Evolutionary conservation across 1,139 yeast species (phyloP).

Genomic region (Nadsonia starkeyi-henricii): DNA sequence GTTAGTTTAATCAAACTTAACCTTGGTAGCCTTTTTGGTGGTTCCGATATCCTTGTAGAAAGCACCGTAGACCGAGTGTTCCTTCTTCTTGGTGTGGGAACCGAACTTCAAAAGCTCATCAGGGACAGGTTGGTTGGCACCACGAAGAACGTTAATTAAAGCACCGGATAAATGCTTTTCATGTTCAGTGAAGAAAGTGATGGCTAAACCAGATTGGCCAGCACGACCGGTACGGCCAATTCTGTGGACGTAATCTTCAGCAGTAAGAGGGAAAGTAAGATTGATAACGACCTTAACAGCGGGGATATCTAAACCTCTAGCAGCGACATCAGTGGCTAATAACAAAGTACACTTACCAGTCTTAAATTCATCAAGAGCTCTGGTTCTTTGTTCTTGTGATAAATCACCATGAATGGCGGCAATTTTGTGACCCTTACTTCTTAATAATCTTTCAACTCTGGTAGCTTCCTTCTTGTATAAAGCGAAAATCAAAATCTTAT

Average conservation of each 20-base stretch:
- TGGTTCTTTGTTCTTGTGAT: conserved; percentile 82
- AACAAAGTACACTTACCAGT: conserved; percentile 60
- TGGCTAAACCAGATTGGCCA: conserved; percentile 88
- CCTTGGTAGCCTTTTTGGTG: conserved; percentile 79
- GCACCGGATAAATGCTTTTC: conserved; percentile 97
- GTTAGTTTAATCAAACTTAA: conserved; percentile 40
- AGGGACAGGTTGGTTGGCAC: conserved; percentile 95
- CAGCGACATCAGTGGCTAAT: conserved; percentile 97
- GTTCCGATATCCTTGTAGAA: conserved; percentile 87
- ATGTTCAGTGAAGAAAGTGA: conserved; percentile 90
- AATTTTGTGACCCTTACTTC: conserved; percentile 60
- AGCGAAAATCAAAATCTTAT: conserved; percentile 83
- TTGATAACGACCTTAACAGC: conserved; percentile 93
- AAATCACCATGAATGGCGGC: conserved; percentile 96
- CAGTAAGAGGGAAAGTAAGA: conserved; percentile 92
- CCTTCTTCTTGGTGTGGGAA: conserved; percentile 94
- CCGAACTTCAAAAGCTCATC: conserved; percentile 91
- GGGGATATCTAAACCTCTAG: conserved; percentile 96
- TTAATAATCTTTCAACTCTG: conserved; percentile 66
- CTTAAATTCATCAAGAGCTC: conserved; percentile 76
- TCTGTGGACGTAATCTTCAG: conserved; percentile 95
- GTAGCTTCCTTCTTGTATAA: conserved; percentile 93
- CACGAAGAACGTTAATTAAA: conserved; percentile 75
- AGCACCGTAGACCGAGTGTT: conserved; percentile 93
- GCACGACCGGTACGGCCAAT: conserved; percentile 99